Conservation (phyloP, 1,284 basidiomycete genomes). For the Xanthoconium separans region DNA sequence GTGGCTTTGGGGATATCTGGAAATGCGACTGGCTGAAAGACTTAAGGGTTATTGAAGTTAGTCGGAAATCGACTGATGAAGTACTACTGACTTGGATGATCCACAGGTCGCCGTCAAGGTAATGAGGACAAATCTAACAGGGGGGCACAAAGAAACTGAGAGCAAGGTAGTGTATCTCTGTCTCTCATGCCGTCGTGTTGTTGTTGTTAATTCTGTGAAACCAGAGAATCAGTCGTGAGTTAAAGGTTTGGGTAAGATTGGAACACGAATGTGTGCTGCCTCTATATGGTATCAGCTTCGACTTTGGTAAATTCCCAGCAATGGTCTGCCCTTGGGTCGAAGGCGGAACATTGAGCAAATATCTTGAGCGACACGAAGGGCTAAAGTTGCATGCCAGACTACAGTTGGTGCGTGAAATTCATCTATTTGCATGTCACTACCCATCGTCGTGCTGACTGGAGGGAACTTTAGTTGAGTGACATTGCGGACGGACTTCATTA, state of each 20-base stretch:
- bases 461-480: constrained; percentile 16
- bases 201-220: not conserved
- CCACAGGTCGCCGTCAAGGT: constrained; percentile 26
- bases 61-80: not conserved
- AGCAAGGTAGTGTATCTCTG: constrained; percentile 10
- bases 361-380: constrained; percentile 16
- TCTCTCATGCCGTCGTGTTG: not conserved
- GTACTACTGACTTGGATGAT: not conserved
- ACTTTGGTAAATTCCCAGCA: constrained; percentile 23
- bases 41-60: constrained; percentile 14
- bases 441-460: constrained; percentile 1
- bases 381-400: constrained; percentile 4
- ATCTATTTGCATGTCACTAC: not conserved
- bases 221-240: constrained; percentile 21
- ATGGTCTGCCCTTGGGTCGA: constrained; percentile 28
- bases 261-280: constrained; percentile 25
- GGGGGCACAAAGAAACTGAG: constrained; percentile 1
- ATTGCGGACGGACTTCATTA: constrained; percentile 24
- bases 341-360: constrained; percentile 19
- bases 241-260: constrained; percentile 23
- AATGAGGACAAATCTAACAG: constrained; percentile 20
- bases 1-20: constrained; percentile 29
- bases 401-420: constrained; percentile 12
- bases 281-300: constrained; percentile 25
- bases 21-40: constrained; percentile 25